Percentiles rank a stretch among this genome's conserved stretches.
These are phyloP conservation scores for Amanita phalloides DNA, from an alignment of 768 basidiomycete genomes.

Conservation along the genomic window DNA sequence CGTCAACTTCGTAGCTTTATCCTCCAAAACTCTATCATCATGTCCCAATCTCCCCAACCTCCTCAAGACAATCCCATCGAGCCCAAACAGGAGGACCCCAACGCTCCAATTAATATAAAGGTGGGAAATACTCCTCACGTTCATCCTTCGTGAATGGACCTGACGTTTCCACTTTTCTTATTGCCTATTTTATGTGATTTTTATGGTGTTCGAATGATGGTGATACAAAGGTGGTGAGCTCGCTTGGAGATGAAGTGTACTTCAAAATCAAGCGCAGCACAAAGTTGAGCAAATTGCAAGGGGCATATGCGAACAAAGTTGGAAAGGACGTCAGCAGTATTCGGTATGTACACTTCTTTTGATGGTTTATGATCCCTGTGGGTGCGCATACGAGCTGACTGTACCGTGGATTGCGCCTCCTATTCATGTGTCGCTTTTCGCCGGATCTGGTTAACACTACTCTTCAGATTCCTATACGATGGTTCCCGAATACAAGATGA, in stretches of 20 bases:
- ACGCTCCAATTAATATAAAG: conserved; percentile 72
- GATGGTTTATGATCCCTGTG: background rate
- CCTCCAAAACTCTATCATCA: conserved; percentile 12
- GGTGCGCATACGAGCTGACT: background rate
- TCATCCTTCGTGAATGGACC: background rate
- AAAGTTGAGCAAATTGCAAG: conserved; percentile 85
- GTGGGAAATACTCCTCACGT: conserved; percentile 20
- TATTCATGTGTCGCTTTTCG: background rate
- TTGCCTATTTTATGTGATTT: background rate
- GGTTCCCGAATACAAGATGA: conserved; percentile 79
- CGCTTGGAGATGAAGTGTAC: conserved; percentile 80
- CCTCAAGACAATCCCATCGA: conserved; percentile 20
- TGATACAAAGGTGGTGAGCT: conserved; percentile 52
- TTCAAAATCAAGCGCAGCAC: conserved; percentile 97
- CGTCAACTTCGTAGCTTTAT: background rate
- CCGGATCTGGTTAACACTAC: background rate
- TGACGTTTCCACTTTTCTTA: background rate
- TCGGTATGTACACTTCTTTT: conserved; percentile 44
- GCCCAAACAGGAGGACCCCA: conserved; percentile 46
- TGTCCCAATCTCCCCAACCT: conserved; percentile 43
- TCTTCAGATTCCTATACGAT: conserved; percentile 79
- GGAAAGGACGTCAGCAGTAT: conserved; percentile 84
- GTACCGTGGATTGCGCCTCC: background rate
- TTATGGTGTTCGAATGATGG: conserved; percentile 1
- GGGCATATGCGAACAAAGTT: conserved; percentile 86